Evolutionary conservation across 257 asterid genomes (phyloP).

Genomic region (Solanum chmielewskii): DNA sequence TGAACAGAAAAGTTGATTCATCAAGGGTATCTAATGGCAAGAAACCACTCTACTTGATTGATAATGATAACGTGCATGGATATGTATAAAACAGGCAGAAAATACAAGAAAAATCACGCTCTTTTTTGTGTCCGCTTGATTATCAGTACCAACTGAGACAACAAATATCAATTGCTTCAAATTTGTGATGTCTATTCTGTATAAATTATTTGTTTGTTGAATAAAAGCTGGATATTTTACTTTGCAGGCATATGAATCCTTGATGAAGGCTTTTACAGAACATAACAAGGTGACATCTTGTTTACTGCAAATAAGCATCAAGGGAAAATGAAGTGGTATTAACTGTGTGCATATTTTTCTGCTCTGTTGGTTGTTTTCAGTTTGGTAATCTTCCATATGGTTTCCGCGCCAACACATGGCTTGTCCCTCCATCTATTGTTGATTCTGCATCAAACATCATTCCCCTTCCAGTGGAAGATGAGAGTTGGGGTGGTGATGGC

Average conservation of each 20-base stretch:
- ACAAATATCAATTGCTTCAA: neutral
- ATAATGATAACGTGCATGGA: neutral
- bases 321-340: constrained; percentile 16
- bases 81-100: neutral
- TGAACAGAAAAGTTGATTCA: neutral
- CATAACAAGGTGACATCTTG: constrained; percentile 72
- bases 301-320: constrained; percentile 14
- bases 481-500: constrained; percentile 88
- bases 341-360: neutral
- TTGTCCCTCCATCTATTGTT: constrained; percentile 58
- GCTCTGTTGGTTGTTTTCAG: constrained; percentile 35
- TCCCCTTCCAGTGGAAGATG: constrained; percentile 80
- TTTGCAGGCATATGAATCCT: constrained; percentile 84
- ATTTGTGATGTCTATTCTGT: neutral
- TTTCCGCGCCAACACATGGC: constrained; percentile 98
- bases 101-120: neutral
- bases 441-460: constrained; percentile 41
- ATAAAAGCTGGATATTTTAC: constrained; percentile 1
- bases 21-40: neutral
- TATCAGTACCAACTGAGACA: neutral
- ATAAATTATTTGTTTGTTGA: neutral
- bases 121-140: neutral
- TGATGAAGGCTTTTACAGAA: constrained; percentile 82
- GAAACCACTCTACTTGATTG: neutral
- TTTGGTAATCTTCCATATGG: constrained; percentile 98